Conservation (phyloP, 2,329 filamentous ascomycete genomes). For the Phoma sp. region DNA sequence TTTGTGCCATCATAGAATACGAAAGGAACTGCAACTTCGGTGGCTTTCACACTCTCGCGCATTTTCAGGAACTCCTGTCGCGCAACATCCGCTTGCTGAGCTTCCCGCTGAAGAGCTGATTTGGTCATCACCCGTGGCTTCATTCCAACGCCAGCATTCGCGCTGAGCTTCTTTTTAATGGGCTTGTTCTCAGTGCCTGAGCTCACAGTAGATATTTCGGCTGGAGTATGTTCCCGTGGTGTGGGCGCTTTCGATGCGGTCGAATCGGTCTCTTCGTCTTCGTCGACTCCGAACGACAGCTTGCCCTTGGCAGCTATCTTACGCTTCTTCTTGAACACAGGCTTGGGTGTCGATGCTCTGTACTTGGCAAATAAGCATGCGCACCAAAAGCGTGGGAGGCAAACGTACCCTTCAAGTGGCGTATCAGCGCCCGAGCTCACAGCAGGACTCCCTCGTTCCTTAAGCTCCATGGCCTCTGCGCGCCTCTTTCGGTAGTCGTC, state of each 20-base stretch:
- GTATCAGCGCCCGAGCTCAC: conserved; percentile 60
- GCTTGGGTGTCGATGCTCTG: conserved; percentile 60
- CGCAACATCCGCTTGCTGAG: conserved; percentile 74
- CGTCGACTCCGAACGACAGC: conserved; percentile 73
- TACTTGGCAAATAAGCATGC: conserved; percentile 61
- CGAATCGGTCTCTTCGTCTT: conserved; percentile 65
- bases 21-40: conserved; percentile 90
- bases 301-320: conserved; percentile 62
- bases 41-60: conserved; percentile 85
- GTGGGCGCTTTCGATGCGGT: conserved; percentile 44
- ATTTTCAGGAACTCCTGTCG: conserved; percentile 80
- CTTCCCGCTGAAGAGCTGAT: conserved; percentile 77
- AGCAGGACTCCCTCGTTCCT: conserved; percentile 79
- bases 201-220: conserved; percentile 43
- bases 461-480: conserved; percentile 90
- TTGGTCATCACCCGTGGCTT: conserved; percentile 78
- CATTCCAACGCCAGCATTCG: conserved; percentile 63
- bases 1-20: conserved; percentile 97
- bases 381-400: not conserved
- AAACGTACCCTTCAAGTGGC: conserved; percentile 66
- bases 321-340: conserved; percentile 63
- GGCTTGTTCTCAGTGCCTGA: conserved; percentile 40
- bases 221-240: conserved; percentile 47
- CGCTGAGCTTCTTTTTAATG: conserved; percentile 59
- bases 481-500: conserved; percentile 96